Conservation (phyloP, 768 basidiomycete species). For the Russula dissimulans region DNA sequence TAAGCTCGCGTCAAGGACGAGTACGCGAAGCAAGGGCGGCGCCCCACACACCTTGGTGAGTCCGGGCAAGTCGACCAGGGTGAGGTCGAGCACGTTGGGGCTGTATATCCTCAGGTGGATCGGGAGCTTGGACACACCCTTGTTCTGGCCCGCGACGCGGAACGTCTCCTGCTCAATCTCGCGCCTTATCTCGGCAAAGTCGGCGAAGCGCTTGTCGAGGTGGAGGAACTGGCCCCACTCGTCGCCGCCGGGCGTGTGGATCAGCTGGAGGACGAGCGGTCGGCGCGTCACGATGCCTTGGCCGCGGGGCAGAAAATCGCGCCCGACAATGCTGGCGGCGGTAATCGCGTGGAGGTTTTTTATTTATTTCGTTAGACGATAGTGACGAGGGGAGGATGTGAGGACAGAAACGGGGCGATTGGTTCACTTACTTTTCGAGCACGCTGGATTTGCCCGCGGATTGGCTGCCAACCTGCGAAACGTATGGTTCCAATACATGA, state of each 20-base stretch:
- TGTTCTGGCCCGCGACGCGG: constrained; percentile 96
- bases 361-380: background rate
- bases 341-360: background rate
- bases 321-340: constrained; percentile 70
- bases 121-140: constrained; percentile 92
- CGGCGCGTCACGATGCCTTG: constrained; percentile 94
- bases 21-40: background rate
- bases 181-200: constrained; percentile 86
- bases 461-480: constrained; percentile 80
- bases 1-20: background rate
- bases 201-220: constrained; percentile 93
- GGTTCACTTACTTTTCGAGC: constrained; percentile 69
- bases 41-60: constrained; percentile 71
- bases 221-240: constrained; percentile 99
- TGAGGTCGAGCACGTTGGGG: constrained; percentile 90
- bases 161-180: constrained; percentile 99
- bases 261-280: constrained; percentile 90
- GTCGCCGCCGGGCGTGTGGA: constrained; percentile 72
- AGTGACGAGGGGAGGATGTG: background rate
- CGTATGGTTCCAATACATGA: background rate
- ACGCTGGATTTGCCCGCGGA: constrained; percentile 95
- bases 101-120: constrained; percentile 95
- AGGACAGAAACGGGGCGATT: background rate
- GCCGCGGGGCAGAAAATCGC: constrained; percentile 81
- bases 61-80: constrained; percentile 93